Percentiles rank a stretch among this genome's conserved stretches.
These are phyloP conservation scores for Vitis hybrid DNA, from an alignment of 177 flowering plant genomes.

Conservation along the genomic window DNA sequence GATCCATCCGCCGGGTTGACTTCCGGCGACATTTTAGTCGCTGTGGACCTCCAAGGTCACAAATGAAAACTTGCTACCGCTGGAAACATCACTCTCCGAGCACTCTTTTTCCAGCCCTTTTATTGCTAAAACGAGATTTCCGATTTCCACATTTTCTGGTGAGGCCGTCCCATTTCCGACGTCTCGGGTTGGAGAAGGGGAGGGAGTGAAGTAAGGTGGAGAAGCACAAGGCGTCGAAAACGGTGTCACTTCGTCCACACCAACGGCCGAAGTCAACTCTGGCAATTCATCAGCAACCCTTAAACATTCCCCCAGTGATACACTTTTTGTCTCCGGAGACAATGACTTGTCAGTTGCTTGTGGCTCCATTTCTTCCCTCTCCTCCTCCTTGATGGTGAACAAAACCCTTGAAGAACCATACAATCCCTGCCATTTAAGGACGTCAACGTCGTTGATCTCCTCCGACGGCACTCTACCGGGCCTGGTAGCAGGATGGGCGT, in stretches of 20 bases:
- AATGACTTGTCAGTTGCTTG: background rate
- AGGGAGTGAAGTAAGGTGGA: slow-evolving; percentile 49
- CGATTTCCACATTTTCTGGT: background rate
- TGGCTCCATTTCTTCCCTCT: slow-evolving; percentile 34
- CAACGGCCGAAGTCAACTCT: slow-evolving; percentile 7
- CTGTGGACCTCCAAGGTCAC: slow-evolving; percentile 6
- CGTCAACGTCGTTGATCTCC: slow-evolving; percentile 17
- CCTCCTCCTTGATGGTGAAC: slow-evolving; percentile 62
- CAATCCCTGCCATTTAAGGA: slow-evolving; percentile 29
- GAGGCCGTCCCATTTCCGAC: background rate
- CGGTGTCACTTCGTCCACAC: slow-evolving; percentile 29
- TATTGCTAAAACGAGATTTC: background rate
- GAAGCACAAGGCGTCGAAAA: slow-evolving; percentile 57
- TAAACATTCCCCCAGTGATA: slow-evolving; percentile 10
- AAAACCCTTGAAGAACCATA: slow-evolving; percentile 44
- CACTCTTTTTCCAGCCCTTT: background rate
- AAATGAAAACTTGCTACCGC: background rate
- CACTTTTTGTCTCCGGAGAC: background rate
- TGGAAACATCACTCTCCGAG: background rate
- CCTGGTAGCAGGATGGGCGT: background rate
- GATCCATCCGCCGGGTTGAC: background rate
- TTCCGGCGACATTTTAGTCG: background rate
- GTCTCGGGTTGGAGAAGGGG: slow-evolving; percentile 43
- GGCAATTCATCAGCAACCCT: slow-evolving; percentile 1
- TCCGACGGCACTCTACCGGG: background rate